These are phyloP conservation scores for Schizosaccharomyces lindneri DNA, from an alignment of 805 yeast species.

Conservation along the genomic window DNA sequence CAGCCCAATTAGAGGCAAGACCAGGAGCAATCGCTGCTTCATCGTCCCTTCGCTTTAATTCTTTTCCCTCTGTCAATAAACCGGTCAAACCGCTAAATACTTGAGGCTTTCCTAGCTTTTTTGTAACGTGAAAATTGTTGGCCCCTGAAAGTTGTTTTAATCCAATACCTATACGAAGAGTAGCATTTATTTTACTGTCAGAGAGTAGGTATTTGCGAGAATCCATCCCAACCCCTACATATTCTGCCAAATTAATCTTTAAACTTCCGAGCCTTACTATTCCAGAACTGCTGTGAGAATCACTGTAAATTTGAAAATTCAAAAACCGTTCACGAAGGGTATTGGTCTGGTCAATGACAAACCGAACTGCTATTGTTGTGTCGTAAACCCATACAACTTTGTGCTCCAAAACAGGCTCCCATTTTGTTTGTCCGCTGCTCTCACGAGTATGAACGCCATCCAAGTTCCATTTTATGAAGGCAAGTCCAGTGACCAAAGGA, in stretches of 20 bases:
- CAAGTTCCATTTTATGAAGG: neutral
- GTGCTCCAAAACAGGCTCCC: neutral
- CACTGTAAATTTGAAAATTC: neutral
- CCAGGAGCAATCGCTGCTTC: neutral
- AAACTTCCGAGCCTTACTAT: neutral
- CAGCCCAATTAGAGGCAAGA: neutral
- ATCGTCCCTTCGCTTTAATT: neutral
- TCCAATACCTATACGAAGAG: neutral
- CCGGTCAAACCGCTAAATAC: constrained; percentile 12
- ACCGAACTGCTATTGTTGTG: neutral
- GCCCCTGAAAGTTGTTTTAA: neutral
- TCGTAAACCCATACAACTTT: neutral
- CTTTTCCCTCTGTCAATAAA: constrained; percentile 1
- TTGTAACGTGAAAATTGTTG: neutral
- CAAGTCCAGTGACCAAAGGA: neutral
- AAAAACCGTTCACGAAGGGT: neutral
- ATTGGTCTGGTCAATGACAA: neutral
- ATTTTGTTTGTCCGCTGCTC: neutral
- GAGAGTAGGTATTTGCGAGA: neutral
- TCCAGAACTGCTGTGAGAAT: neutral
- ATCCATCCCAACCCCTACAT: neutral
- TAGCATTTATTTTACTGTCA: constrained; percentile 2
- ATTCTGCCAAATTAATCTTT: neutral
- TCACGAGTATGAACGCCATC: neutral
- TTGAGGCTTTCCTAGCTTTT: constrained; percentile 5